These are phyloP conservation scores for Ascochyta viciae-villosae DNA, from an alignment of 2,329 filamentous ascomycete genomes.

Conservation along the genomic window DNA sequence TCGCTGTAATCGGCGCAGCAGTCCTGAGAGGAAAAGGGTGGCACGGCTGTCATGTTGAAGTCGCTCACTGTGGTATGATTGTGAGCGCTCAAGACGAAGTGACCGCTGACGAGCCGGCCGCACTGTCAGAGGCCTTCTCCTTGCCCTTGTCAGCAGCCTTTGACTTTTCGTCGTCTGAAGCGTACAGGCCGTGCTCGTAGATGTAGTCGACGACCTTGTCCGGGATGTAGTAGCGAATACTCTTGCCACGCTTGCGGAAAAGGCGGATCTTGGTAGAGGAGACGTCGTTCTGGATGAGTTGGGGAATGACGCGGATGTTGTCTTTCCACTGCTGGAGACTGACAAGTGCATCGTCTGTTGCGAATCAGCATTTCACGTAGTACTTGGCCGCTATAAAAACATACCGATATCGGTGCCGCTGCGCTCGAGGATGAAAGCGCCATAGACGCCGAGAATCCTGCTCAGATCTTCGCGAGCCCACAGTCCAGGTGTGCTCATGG, in stretches of 20 bases:
- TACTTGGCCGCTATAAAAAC: not conserved
- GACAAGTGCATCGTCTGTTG: slow-evolving; percentile 77
- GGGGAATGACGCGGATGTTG: slow-evolving; percentile 87
- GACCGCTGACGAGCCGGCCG: slow-evolving; percentile 31
- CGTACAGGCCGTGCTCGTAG: slow-evolving; percentile 50
- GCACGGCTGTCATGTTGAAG: slow-evolving; percentile 1
- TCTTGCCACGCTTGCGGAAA: slow-evolving; percentile 60
- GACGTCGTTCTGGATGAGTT: slow-evolving; percentile 86
- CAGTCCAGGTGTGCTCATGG: slow-evolving; percentile 63
- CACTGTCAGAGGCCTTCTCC: slow-evolving; percentile 31
- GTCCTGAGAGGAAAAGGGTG: slow-evolving; percentile 27
- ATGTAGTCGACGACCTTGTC: slow-evolving; percentile 50
- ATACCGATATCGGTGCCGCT: slow-evolving; percentile 77
- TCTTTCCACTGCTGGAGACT: slow-evolving; percentile 81
- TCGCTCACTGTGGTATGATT: not conserved
- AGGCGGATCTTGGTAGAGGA: slow-evolving; percentile 83
- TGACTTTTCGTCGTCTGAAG: slow-evolving; percentile 47
- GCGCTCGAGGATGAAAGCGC: slow-evolving; percentile 86
- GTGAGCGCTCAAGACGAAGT: slow-evolving; percentile 20
- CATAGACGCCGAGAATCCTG: slow-evolving; percentile 84
- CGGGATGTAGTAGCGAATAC: slow-evolving; percentile 52
- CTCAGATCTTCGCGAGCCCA: slow-evolving; percentile 87
- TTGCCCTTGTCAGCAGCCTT: slow-evolving; percentile 43
- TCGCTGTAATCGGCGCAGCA: slow-evolving; percentile 20
- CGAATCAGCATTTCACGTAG: slow-evolving; percentile 15